Conservation (phyloP, 2,329 filamentous ascomycete genomes). For the Xylaria digitata region DNA sequence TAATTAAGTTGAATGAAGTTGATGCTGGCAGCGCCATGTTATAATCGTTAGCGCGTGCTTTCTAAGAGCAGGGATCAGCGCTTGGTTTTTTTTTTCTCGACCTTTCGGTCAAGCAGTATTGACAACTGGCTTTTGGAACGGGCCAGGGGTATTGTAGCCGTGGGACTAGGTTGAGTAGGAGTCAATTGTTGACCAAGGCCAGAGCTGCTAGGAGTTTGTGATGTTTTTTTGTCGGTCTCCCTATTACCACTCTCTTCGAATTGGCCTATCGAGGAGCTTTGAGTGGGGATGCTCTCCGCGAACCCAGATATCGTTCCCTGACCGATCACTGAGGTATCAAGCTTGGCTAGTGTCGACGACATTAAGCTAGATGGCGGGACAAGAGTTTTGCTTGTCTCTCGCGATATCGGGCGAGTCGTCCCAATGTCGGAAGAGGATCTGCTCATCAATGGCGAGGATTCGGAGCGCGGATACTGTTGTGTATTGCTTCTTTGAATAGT, state of each 20-base stretch:
- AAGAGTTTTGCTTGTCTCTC: constrained; percentile 47
- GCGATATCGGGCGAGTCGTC: constrained; percentile 38
- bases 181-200: constrained; percentile 55
- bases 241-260: neutral
- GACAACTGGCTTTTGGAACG: constrained; percentile 71
- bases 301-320: constrained; percentile 59
- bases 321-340: constrained; percentile 54
- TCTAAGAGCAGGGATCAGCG: constrained; percentile 37
- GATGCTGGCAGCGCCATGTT: constrained; percentile 7
- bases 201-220: constrained; percentile 47
- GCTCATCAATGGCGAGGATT: constrained; percentile 45
- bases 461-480: constrained; percentile 37
- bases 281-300: constrained; percentile 45
- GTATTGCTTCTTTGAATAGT: constrained; percentile 31
- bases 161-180: constrained; percentile 62
- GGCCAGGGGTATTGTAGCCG: constrained; percentile 61
- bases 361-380: constrained; percentile 47
- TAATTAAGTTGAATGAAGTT: constrained; percentile 16
- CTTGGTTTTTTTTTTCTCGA: constrained; percentile 48
- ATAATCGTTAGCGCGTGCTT: constrained; percentile 12
- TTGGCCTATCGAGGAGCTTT: neutral
- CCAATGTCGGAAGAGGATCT: constrained; percentile 49
- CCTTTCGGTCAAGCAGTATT: constrained; percentile 63
- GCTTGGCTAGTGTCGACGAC: constrained; percentile 52
- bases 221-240: constrained; percentile 34